These are phyloP conservation scores for Sclerotinia trifoliorum DNA, from an alignment of 2,329 filamentous ascomycete genomes.

Conservation along the genomic window DNA sequence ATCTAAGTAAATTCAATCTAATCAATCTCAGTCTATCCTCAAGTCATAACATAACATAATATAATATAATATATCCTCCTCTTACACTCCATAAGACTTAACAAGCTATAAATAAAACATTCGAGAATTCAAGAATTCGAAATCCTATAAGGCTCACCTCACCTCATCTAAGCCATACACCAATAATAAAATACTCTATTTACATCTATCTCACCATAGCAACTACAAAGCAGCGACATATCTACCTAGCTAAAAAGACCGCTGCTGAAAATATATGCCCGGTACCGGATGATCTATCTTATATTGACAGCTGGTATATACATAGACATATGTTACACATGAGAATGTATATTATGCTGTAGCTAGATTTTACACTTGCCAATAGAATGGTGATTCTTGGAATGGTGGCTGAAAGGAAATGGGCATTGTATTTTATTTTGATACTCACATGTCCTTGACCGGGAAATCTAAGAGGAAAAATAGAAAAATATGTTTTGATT, in stretches of 20 bases:
- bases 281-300: conserved; percentile 5
- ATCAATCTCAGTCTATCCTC: too few species aligned
- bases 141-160: too few species aligned
- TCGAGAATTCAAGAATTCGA: too few species aligned
- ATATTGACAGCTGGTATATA: neutral
- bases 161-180: too few species aligned
- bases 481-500: neutral
- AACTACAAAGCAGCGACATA: too few species aligned
- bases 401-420: neutral
- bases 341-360: neutral
- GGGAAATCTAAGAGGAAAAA: neutral
- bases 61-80: too few species aligned
- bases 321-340: conserved; percentile 1
- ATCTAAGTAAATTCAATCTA: too few species aligned
- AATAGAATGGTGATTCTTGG: neutral
- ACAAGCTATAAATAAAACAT: too few species aligned
- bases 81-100: too few species aligned
- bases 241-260: neutral
- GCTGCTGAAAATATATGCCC: neutral
- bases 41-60: too few species aligned
- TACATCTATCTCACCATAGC: too few species aligned
- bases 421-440: neutral
- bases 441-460: neutral
- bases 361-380: neutral
- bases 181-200: too few species aligned